phyloP scores from a whole-genome alignment of 2,329 filamentous ascomycete species.

The Xylariaceae sp. region DNA sequence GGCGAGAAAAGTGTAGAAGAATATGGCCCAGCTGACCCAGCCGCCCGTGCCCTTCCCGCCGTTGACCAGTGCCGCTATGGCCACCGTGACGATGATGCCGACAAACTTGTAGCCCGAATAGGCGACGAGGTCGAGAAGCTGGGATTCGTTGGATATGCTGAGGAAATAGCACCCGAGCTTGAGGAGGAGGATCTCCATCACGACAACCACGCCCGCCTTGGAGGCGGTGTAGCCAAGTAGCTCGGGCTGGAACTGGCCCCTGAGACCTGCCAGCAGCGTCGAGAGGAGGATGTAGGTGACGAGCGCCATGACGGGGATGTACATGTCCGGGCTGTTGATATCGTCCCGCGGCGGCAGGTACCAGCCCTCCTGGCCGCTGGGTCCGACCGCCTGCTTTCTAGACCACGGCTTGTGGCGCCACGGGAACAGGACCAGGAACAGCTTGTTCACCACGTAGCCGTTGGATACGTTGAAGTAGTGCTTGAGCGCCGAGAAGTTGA shows the following conservation, averaged over 20 bases:
- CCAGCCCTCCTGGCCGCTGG: conserved; percentile 64
- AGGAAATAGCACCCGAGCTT: conserved; percentile 92
- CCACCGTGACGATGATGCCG: conserved; percentile 84
- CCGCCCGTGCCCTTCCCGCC: conserved; percentile 77
- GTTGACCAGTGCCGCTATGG: conserved; percentile 71
- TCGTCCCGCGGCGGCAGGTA: conserved; percentile 93
- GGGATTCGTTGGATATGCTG: conserved; percentile 88
- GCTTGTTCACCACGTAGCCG: conserved; percentile 89
- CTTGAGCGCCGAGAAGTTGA: conserved; percentile 89
- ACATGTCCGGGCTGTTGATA: conserved; percentile 98
- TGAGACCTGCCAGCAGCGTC: conserved; percentile 80
- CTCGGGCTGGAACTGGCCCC: conserved; percentile 90
- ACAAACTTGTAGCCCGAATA: conserved; percentile 99
- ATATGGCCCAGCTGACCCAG: conserved; percentile 84
- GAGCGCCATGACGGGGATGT: conserved; percentile 90
- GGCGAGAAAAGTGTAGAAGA: conserved; percentile 85
- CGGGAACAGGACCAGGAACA: conserved; percentile 89
- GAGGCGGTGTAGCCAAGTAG: conserved; percentile 85
- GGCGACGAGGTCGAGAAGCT: conserved; percentile 87
- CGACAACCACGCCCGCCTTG: conserved; percentile 73
- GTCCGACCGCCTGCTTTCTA: conserved; percentile 72
- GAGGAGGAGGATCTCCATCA: conserved; percentile 82
- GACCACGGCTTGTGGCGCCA: conserved; percentile 99
- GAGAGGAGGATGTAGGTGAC: conserved; percentile 96
- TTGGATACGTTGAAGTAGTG: conserved; percentile 99